A percentile compares a stretch with the other conserved stretches of the same genome.
Conservation (phyloP, 2,329 filamentous ascomycete species). For the Pseudovirgaria hyperparasitica region DNA sequence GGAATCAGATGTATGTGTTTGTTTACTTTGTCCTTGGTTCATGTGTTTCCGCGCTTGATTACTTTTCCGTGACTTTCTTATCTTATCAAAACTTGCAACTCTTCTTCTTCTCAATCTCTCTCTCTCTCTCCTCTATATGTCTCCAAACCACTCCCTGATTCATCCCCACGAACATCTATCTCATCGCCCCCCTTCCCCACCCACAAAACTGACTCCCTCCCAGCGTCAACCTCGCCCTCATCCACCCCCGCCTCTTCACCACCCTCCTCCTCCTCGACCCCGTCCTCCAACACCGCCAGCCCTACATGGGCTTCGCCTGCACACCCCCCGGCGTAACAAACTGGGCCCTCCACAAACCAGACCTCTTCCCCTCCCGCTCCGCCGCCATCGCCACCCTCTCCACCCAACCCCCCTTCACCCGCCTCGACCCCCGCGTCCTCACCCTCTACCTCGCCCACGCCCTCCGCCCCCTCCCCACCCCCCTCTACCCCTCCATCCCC, state of each 20-base stretch:
- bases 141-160: too few species aligned
- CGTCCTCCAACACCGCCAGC: constrained; percentile 17
- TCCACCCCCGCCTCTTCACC: constrained; percentile 70
- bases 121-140: too few species aligned
- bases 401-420: constrained; percentile 60
- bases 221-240: constrained; percentile 54
- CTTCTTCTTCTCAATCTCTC: too few species aligned
- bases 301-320: constrained; percentile 18
- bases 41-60: too few species aligned
- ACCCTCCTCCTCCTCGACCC: constrained; percentile 41
- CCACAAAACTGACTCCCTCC: too few species aligned
- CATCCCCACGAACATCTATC: too few species aligned
- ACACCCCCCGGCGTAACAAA: constrained; percentile 19
- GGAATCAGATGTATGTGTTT: too few species aligned
- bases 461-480: constrained; percentile 60
- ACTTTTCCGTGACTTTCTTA: too few species aligned
- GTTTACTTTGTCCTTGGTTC: too few species aligned
- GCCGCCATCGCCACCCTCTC: constrained; percentile 28
- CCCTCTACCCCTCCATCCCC: constrained; percentile 35
- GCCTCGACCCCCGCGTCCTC: constrained; percentile 73
- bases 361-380: constrained; percentile 64
- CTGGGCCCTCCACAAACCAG: constrained; percentile 29
- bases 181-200: too few species aligned
- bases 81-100: too few species aligned
- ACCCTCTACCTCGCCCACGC: constrained; percentile 61